phyloP scores from a whole-genome alignment of 768 basidiomycete species.

The Podaxis pistillaris region DNA sequence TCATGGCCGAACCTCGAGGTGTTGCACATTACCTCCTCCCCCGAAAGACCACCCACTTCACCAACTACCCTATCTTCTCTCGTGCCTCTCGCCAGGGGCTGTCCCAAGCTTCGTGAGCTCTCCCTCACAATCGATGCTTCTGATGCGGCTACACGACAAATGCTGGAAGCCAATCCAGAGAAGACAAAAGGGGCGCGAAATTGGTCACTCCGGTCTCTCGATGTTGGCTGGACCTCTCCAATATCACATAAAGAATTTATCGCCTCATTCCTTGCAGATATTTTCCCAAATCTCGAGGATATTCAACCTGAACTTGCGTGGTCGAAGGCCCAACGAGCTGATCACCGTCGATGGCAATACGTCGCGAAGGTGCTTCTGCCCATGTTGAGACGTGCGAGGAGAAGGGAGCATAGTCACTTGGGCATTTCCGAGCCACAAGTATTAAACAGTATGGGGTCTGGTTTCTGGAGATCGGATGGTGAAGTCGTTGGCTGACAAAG shows the following conservation, averaged over 20 bases:
- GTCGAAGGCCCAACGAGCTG: background rate
- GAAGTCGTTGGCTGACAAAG: background rate
- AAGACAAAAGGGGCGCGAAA: background rate
- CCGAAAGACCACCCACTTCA: no score
- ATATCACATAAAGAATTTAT: background rate
- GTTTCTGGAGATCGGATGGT: background rate
- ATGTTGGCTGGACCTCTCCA: background rate
- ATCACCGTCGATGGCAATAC: background rate
- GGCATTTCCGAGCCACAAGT: background rate
- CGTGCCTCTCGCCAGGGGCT: background rate
- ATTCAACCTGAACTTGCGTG: background rate
- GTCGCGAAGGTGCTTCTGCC: background rate
- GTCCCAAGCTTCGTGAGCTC: background rate
- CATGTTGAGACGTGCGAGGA: background rate
- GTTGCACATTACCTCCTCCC: background rate
- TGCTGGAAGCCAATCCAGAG: background rate
- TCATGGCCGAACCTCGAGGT: background rate
- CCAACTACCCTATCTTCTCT: background rate
- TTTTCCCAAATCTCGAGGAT: background rate
- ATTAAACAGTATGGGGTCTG: background rate
- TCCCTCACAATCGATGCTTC: background rate
- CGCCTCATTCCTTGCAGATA: background rate
- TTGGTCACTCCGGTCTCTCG: background rate
- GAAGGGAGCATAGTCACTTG: background rate
- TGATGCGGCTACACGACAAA: background rate